phyloP scores from a whole-genome alignment of 2,329 filamentous ascomycete species.

The Botrytis hyacinthi region DNA sequence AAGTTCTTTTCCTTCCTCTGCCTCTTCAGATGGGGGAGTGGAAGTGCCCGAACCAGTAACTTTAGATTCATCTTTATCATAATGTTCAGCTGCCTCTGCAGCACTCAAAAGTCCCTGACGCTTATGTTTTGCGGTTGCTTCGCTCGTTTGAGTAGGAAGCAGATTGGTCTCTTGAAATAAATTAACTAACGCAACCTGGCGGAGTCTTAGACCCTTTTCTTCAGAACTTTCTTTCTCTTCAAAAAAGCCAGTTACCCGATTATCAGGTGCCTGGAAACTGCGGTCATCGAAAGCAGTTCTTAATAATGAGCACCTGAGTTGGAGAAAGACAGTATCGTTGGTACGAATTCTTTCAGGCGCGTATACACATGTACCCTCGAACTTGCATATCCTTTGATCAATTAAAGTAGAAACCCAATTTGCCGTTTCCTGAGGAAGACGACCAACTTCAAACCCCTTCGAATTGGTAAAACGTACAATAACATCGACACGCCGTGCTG shows the following conservation, averaged over 20 bases:
- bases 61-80: constrained; percentile 54
- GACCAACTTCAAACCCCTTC: constrained; percentile 77
- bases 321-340: constrained; percentile 92
- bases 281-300: constrained; percentile 68
- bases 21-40: constrained; percentile 55
- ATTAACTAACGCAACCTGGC: constrained; percentile 84
- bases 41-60: constrained; percentile 27
- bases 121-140: constrained; percentile 72
- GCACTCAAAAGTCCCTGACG: constrained; percentile 81
- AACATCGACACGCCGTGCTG: constrained; percentile 71
- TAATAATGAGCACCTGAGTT: constrained; percentile 76
- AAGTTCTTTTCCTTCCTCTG: constrained; percentile 84
- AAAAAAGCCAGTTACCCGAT: constrained; percentile 71
- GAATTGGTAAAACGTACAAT: constrained; percentile 87
- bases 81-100: constrained; percentile 84
- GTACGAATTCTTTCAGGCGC: constrained; percentile 80
- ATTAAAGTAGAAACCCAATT: constrained; percentile 90
- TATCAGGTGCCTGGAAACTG: constrained; percentile 62
- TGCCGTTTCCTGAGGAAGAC: constrained; percentile 81
- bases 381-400: constrained; percentile 83
- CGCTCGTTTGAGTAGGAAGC: constrained; percentile 70
- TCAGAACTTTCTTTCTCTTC: constrained; percentile 83
- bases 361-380: constrained; percentile 86
- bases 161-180: constrained; percentile 88
- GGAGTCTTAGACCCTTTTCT: constrained; percentile 77